Evolutionary conservation across 2,329 filamentous ascomycete genomes (phyloP), one percentile per base, ranked within the genome.

Genomic region (Diaporthe batatas): DNA sequence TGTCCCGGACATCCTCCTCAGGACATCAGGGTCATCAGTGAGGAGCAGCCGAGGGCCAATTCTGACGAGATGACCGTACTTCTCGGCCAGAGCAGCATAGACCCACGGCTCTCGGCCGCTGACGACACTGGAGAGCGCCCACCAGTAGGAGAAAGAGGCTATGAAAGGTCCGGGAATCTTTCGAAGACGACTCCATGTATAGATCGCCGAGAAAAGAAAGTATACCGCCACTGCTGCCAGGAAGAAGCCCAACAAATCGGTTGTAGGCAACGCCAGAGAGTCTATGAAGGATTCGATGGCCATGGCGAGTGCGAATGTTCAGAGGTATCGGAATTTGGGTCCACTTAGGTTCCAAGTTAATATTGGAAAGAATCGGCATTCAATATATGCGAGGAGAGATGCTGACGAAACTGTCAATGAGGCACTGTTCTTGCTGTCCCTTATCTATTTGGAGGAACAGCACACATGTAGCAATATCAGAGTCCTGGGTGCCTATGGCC

Each of bases 41-140:
- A 81, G 73, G 6, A 84, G 76, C n/a, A 81, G 78, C 49, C 78
- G 79, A n/a, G 83, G 82, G 14, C 82, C 82, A 53, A 84, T 76
- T 54, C 82, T 79, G 14, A 79, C 76, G 36, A 82, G 74, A 0
- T 76, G 71, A 32, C 80, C 79, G 68, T 79, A 78, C 18, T 75
- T 75, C 8, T 76, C 64, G n/a, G 75, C 76, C 14, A 78, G 73
- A 6, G 75, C 74, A 5, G 71, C 71, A 58, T 79, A 78, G 7
- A 73, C 58, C 34, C 76, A 72, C 54, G 75, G 76, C 65, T 79
- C 76, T 29, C 74, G 75, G 47, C 78, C 79, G 32, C 69, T 77
- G n/a, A 47, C 47, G 8, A 73, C 74, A 5, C 75, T 68, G 3
- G 75, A 74, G 16, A 74, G 72, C 42, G 81, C 72, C 80, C 80